Evolutionary conservation across 2,329 filamentous ascomycete genomes (phyloP), one percentile per base, ranked within the genome.

Genomic region (Penicillium sp.): DNA sequence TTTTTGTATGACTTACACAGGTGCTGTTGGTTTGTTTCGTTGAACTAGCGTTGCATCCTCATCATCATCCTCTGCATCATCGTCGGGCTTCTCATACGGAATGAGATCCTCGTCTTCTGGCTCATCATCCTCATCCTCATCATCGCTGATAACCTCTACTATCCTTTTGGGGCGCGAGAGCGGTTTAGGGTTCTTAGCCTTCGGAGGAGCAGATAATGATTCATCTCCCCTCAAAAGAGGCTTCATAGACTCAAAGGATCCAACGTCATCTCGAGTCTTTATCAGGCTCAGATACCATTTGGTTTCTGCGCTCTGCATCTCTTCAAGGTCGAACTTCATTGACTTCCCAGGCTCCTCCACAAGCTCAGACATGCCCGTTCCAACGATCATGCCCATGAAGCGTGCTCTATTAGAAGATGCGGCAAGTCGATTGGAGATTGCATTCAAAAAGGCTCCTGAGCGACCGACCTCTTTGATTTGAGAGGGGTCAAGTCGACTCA

Each of bases 21-120:
- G 95, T 0, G 91, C 84, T 56, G 85, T 89, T 22, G 89, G 85
- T 66, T 95, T 97, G 73, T 95, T 87, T 14, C 93, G 84, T 56
- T 90, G 88, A 48, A 98, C 83, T 19, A 96, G 79, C 0, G 92
- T 96, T 5, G 95, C 88, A 66, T 99, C 96, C 37, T 97, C 93
- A 56, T 97, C 92, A 0, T 91, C 93, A 70, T 99, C 95, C 70
- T 96, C 91, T 0, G 86, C 84, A 64, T 99, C 95, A 1, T 90
- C 92, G 67, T 91, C 90, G 0, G 91, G 91, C 71, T 96, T 97
- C 14, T 85, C 84, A 65, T 97, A 96, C 1, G 90, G 84, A 2
- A 86, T 79, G 1, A 98, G 78, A 58, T 90, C 89, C 16, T 88
- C 85, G 31, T 86, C 83, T 46, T 87, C 86, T 9, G 80, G 81